phyloP scores from a whole-genome alignment of 208 protist species.

The Leishmania aethiopica region DNA sequence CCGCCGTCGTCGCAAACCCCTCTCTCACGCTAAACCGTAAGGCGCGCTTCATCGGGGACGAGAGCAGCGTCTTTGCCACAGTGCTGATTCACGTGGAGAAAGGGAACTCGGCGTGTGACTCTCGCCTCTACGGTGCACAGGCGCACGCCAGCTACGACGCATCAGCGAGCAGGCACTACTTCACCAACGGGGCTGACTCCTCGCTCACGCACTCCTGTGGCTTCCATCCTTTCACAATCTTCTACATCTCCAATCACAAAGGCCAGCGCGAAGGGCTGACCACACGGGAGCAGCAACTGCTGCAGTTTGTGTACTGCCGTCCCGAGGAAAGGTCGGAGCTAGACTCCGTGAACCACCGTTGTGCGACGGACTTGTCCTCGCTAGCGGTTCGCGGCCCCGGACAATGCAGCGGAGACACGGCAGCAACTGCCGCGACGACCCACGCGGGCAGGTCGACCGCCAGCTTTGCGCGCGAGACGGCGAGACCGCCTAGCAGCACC shows the following conservation, averaged over 20 bases:
- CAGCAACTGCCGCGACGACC: not conserved
- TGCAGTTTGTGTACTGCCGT: slow-evolving; percentile 36
- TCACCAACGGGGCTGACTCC: slow-evolving; percentile 8
- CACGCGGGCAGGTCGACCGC: not conserved
- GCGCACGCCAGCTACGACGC: slow-evolving; percentile 11
- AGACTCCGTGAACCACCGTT: not conserved
- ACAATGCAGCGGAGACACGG: not conserved
- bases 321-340: slow-evolving; percentile 7
- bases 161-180: slow-evolving; percentile 4
- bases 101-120: not conserved
- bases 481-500: not conserved
- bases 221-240: slow-evolving; percentile 19
- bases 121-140: slow-evolving; percentile 23
- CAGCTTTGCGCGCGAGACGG: not conserved
- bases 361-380: slow-evolving; percentile 25
- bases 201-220: not conserved
- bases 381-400: slow-evolving; percentile 4
- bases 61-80: slow-evolving; percentile 18
- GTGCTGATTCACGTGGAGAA: slow-evolving; percentile 20
- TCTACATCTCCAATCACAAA: slow-evolving; percentile 11
- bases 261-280: slow-evolving; percentile 31
- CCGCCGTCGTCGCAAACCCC: slow-evolving; percentile 6
- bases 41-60: slow-evolving; percentile 24
- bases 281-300: slow-evolving; percentile 30
- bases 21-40: slow-evolving; percentile 21